Percentiles rank a stretch among this genome's conserved stretches.
These are phyloP conservation scores for Myriosclerotinia duriaeana DNA, from an alignment of 2,329 filamentous ascomycete species.

Conservation along the genomic window DNA sequence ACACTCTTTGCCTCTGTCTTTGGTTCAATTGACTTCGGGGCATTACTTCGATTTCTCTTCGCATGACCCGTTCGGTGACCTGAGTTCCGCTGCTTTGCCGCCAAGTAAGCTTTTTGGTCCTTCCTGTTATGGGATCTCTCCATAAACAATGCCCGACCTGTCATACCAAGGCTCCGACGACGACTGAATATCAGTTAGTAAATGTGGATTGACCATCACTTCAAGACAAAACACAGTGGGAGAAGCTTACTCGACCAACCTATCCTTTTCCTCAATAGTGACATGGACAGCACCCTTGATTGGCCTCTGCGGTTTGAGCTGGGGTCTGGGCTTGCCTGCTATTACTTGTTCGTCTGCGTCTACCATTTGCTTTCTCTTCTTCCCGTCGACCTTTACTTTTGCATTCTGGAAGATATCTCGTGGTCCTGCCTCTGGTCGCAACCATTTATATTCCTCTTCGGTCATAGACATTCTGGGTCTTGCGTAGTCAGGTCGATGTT, in stretches of 20 bases:
- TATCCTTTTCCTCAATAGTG: background rate
- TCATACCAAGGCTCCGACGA: background rate
- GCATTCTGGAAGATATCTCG: background rate
- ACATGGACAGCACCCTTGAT: background rate
- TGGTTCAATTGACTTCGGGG: no score
- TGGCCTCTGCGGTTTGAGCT: background rate
- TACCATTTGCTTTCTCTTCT: background rate
- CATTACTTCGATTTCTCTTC: no score
- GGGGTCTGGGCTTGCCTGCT: background rate
- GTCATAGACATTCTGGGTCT: background rate
- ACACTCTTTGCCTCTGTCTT: no score
- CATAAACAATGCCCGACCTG: background rate
- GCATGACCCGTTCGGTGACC: no score
- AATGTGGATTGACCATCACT: background rate
- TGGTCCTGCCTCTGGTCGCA: background rate
- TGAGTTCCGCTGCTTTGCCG: no score
- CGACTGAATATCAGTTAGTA: background rate
- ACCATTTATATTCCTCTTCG: constrained; percentile 4
- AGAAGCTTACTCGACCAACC: background rate
- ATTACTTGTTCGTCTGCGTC: background rate
- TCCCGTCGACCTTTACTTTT: background rate
- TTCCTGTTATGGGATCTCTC: background rate
- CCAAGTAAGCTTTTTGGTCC: background rate
- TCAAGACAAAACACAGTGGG: background rate
- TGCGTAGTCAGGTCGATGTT: background rate